Percentiles rank a stretch among this genome's conserved stretches.
Evolutionary conservation across 2,329 filamentous ascomycete species (phyloP).

Genomic region (Penicillium concentricum): DNA sequence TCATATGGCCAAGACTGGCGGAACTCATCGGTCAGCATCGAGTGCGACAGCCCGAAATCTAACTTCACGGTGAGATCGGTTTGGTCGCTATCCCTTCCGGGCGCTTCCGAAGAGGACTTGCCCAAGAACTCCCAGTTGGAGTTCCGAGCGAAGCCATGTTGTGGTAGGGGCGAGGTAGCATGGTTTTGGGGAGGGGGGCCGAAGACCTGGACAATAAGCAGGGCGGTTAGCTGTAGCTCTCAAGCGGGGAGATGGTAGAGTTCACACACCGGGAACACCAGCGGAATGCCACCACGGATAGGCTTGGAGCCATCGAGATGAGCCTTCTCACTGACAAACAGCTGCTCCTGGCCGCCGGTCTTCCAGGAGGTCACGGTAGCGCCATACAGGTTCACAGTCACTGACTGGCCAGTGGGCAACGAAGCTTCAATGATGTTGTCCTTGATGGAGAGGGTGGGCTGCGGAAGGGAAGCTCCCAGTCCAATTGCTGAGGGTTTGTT

Average conservation of each 20-base stretch:
- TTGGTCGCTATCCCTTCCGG: slow-evolving; percentile 31
- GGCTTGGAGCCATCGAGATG: slow-evolving; percentile 83
- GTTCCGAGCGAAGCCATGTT: slow-evolving; percentile 92
- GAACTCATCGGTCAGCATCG: slow-evolving; percentile 66
- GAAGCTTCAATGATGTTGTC: slow-evolving; percentile 73
- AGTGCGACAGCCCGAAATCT: slow-evolving; percentile 84
- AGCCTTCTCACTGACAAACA: slow-evolving; percentile 80
- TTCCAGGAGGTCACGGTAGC: slow-evolving; percentile 95
- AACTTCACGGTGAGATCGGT: slow-evolving; percentile 77
- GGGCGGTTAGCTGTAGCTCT: slow-evolving; percentile 16
- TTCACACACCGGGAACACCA: slow-evolving; percentile 81
- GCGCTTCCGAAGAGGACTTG: slow-evolving; percentile 43
- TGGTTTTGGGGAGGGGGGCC: slow-evolving; percentile 75
- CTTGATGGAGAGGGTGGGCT: slow-evolving; percentile 74
- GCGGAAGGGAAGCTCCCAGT: slow-evolving; percentile 69
- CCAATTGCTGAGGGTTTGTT: slow-evolving; percentile 79
- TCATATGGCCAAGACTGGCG: slow-evolving; percentile 77
- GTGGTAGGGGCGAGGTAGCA: slow-evolving; percentile 75
- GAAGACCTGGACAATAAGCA: slow-evolving; percentile 62
- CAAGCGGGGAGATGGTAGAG: background rate
- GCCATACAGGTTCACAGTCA: slow-evolving; percentile 84
- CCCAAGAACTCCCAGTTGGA: slow-evolving; percentile 86
- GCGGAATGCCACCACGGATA: slow-evolving; percentile 84
- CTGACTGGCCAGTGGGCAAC: slow-evolving; percentile 80
- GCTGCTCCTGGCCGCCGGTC: slow-evolving; percentile 72